These are phyloP conservation scores for Penicillium sp. DNA, from an alignment of 2,329 filamentous ascomycete species.

Conservation along the genomic window DNA sequence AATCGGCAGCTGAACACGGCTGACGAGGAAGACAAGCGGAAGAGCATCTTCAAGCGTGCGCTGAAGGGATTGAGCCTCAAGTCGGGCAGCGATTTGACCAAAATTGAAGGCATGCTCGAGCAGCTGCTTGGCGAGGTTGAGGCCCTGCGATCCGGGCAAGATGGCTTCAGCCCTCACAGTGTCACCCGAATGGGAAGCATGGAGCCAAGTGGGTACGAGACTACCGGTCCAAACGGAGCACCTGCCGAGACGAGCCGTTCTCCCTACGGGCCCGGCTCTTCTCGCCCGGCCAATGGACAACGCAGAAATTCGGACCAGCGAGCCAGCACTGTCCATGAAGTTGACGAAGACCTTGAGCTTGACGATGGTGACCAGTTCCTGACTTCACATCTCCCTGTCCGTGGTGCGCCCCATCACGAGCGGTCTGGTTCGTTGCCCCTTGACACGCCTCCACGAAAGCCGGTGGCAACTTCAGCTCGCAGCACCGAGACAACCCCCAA, in stretches of 20 bases:
- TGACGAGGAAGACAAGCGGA: constrained; percentile 70
- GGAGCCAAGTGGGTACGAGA: constrained; percentile 76
- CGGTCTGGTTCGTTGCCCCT: constrained; percentile 45
- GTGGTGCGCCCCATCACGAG: constrained; percentile 47
- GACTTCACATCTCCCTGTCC: constrained; percentile 58
- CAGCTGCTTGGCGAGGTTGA: constrained; percentile 92
- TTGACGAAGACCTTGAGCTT: constrained; percentile 65
- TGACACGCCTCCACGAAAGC: constrained; percentile 45
- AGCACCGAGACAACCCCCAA: constrained; percentile 78
- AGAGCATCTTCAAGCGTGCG: constrained; percentile 92
- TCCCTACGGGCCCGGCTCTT: constrained; percentile 64
- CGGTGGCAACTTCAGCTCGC: constrained; percentile 46
- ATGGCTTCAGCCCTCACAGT: constrained; percentile 32
- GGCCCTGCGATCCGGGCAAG: constrained; percentile 63
- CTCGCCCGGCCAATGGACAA: constrained; percentile 45
- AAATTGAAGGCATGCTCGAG: constrained; percentile 89
- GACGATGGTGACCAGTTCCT: constrained; percentile 48
- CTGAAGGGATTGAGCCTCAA: constrained; percentile 85
- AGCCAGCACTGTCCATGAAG: constrained; percentile 85
- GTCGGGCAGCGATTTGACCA: constrained; percentile 79
- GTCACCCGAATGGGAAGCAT: constrained; percentile 49
- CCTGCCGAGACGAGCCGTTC: constrained; percentile 68
- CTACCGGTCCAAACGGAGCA: constrained; percentile 74
- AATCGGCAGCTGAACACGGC: constrained; percentile 52
- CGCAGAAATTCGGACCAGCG: constrained; percentile 67